Evolutionary conservation across 192 early-diverging fungal species (phyloP), one percentile per base, ranked within the genome.

Genomic region (Pilobolus umbonatus): DNA sequence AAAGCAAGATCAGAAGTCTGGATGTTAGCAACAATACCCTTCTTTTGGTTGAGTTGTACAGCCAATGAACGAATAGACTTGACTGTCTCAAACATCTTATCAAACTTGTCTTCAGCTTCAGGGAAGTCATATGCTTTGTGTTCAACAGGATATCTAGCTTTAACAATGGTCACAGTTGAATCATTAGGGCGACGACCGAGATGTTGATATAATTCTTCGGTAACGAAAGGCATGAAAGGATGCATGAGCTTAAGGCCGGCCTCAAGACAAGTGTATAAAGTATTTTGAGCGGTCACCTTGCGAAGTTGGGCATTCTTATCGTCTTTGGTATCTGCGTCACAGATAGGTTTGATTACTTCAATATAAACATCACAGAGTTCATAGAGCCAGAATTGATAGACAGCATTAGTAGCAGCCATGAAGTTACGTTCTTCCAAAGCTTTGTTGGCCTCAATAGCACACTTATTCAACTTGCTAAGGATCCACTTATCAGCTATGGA

Each of bases 221-320:
- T 99, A 46, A 99, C 86, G 71, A 90, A 99, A 15, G 97, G 97
- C 92, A 96, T 97, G 78, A 99, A 91, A 39, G 97, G 97, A 64
- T 98, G 95, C 62, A 99, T 77, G 52, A 99, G 75, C 64, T 84
- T 89, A 61, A 99, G 77, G 12, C 89, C 95, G 52, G 80, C 75
- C 60, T 99, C 95, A 50, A 98, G 78, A 74, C 93, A 95, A 5
- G 92, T 98, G 76, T 96, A 98, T 40, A 99, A 78, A 10, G 90
- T 93, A 57, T 98, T 85, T 69, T 86, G 86, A 5, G 88, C 82
- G 52, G 86, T 84, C 54, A 62, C 51, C 62, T 75, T 78, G 29
- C 72, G 70, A 15, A 58, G 59, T 1, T 73, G 64, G 24, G 73
- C 66, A 45, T 58, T 61, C 36, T 77, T 79, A 46, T 79, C 68